Percentiles rank a stretch among this genome's conserved stretches.
Evolutionary conservation across 495 filamentous ascomycete genomes (phyloP).

Genomic region (Talaromyces stipitatus): DNA sequence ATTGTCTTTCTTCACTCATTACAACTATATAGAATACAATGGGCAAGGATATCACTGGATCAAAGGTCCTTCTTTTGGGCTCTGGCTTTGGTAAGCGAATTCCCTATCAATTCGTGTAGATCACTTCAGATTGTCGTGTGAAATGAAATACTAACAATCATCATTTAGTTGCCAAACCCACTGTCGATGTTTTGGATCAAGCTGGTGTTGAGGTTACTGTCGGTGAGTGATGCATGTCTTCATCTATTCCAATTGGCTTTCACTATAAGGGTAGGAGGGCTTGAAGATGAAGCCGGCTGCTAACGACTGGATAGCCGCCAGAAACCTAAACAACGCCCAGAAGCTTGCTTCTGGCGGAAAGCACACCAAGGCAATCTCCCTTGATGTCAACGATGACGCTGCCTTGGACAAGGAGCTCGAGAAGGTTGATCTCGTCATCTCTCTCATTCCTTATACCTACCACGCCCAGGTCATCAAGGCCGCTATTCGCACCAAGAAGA

Average conservation of each 20-base stretch:
- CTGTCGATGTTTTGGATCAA: constrained; percentile 68
- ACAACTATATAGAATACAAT: background rate
- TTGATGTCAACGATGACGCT: constrained; percentile 68
- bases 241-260: background rate
- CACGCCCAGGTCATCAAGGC: constrained; percentile 87
- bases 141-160: constrained; percentile 10
- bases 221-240: constrained; percentile 44
- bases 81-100: constrained; percentile 57
- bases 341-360: constrained; percentile 64
- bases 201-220: constrained; percentile 74
- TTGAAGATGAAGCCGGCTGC: too few relatives aligned
- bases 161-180: constrained; percentile 59
- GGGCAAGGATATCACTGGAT: constrained; percentile 29
- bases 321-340: constrained; percentile 71
- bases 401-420: constrained; percentile 72
- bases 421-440: constrained; percentile 73
- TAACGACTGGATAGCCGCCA: constrained; percentile 54
- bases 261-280: too few relatives aligned
- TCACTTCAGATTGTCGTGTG: background rate
- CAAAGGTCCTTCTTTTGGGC: constrained; percentile 64
- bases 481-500: constrained; percentile 87
- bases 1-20: background rate
- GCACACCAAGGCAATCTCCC: constrained; percentile 63
- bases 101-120: background rate
- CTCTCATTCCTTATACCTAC: constrained; percentile 87